Conservation (phyloP, 768 basidiomycete species). For the Gymnopilus junonius region DNA sequence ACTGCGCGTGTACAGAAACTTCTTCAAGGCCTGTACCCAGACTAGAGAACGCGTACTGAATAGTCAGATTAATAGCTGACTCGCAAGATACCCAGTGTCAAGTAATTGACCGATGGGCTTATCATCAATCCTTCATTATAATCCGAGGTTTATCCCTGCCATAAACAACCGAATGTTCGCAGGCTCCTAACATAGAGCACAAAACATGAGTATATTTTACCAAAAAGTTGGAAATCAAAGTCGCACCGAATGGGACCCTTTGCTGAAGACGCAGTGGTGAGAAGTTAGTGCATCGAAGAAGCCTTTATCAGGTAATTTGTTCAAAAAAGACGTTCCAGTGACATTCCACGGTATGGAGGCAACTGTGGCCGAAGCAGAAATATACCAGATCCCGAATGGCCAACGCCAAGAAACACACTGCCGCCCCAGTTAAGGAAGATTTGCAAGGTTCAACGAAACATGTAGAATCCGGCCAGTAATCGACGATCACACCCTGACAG, state of each 20-base stretch:
- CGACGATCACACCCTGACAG: background rate
- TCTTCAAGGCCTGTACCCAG: no score
- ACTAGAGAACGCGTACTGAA: background rate
- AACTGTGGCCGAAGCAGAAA: background rate
- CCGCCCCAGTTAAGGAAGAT: background rate
- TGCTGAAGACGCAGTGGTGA: background rate
- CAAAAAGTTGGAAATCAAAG: constrained; percentile 8
- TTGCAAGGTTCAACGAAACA: background rate
- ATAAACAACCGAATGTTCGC: constrained; percentile 8
- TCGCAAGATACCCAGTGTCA: background rate
- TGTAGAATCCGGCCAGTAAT: constrained; percentile 3
- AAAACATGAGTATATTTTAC: constrained; percentile 18
- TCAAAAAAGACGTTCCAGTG: background rate
- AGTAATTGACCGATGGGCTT: background rate
- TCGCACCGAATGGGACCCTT: constrained; percentile 14
- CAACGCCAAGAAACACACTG: background rate
- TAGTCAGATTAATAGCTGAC: background rate
- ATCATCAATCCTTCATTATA: constrained; percentile 6
- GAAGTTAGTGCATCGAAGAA: background rate
- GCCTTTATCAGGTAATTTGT: background rate
- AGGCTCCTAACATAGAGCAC: constrained; percentile 14
- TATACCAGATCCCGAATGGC: background rate
- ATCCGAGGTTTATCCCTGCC: constrained; percentile 19
- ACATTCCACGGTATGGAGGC: background rate
- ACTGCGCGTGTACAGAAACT: background rate